Evolutionary conservation across 257 asterid genomes (phyloP).

Genomic region (Solanum phureja): DNA sequence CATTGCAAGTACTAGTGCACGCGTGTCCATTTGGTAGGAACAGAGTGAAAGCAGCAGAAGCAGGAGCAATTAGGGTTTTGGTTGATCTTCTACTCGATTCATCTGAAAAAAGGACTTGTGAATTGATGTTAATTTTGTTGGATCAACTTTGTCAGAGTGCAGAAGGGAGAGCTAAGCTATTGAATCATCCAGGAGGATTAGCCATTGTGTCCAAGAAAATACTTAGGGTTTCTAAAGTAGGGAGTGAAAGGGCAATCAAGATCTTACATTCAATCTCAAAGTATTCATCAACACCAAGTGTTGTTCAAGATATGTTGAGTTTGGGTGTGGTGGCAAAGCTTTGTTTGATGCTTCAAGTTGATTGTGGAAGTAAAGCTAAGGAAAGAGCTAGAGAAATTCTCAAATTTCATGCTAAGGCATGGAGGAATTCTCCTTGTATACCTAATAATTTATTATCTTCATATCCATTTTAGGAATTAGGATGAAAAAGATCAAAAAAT

Average conservation of each 20-base stretch:
- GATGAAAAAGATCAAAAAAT: neutral
- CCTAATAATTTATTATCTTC: slow-evolving; percentile 28
- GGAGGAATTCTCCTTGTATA: slow-evolving; percentile 62
- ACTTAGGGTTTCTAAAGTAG: slow-evolving; percentile 60
- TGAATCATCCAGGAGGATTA: slow-evolving; percentile 65
- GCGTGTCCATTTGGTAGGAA: slow-evolving; percentile 52
- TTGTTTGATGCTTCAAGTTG: slow-evolving; percentile 53
- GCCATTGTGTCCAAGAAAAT: slow-evolving; percentile 75
- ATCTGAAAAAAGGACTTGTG: slow-evolving; percentile 28
- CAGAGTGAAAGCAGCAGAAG: slow-evolving; percentile 49
- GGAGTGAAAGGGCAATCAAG: slow-evolving; percentile 58
- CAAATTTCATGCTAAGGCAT: slow-evolving; percentile 43
- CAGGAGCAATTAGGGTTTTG: slow-evolving; percentile 24
- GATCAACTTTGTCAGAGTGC: slow-evolving; percentile 74
- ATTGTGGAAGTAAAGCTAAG: slow-evolving; percentile 49
- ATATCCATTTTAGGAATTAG: slow-evolving; percentile 22
- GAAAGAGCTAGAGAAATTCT: slow-evolving; percentile 67
- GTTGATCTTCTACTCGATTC: slow-evolving; percentile 47
- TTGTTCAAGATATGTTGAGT: slow-evolving; percentile 62
- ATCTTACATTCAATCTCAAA: slow-evolving; percentile 46
- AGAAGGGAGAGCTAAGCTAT: slow-evolving; percentile 65
- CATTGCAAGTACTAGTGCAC: slow-evolving; percentile 28
- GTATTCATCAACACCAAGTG: slow-evolving; percentile 34
- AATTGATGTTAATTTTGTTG: slow-evolving; percentile 34
- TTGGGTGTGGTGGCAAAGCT: slow-evolving; percentile 62